Evolutionary conservation across 2,329 filamentous ascomycete genomes (phyloP), one percentile per base, ranked within the genome.

Genomic region (Arthrinium phaeospermum): DNA sequence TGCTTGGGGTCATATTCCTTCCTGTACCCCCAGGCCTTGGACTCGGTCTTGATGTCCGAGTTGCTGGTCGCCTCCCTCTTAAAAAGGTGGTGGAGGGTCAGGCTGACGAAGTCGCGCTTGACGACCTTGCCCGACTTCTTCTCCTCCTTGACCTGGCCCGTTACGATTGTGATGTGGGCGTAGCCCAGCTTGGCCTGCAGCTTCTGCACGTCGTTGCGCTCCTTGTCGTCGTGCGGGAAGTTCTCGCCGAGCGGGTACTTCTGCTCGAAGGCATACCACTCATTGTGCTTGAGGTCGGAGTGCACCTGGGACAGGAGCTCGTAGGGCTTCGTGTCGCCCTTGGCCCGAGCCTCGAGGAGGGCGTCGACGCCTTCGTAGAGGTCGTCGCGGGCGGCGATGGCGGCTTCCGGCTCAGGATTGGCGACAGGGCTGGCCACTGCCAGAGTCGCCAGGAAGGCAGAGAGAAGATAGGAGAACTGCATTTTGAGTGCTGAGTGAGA

Each of bases 381-480:
- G n/a, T 27, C 49, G n/a, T 30, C 49, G 49, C 47, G 47, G 47
- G 24, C 44, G 41, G 34, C 10, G 12, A 57, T 19, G 51, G 24
- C 51, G n/a, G 10, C 49, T 13, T 53, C 49, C n/a, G n/a, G n/a
- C 12, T 30, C 30, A 41, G 30, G 19, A 69, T 34, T 68, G 44
- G 71, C 53, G 14, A 75, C 67, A 1, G 74, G 74, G 64, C 72
- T 75, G 12, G 74, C 71, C 34, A 74, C 57, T 24, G 71, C 51
- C 27, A 74, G 53, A 3, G 74, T 71, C 24, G 72, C 73, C 69
- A 75, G 27, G 44, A 75, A 73, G 68, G 71, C 67, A 6, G 72
- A 71, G 53, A 75, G 24, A 51, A 75, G 71, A 69, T 75, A 72
- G 8, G 68, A 71, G 51, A 75, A 68, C 68, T 70, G 71, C 74